Conservation (phyloP, 768 basidiomycete species). For the Tricholoma saponaceum region DNA sequence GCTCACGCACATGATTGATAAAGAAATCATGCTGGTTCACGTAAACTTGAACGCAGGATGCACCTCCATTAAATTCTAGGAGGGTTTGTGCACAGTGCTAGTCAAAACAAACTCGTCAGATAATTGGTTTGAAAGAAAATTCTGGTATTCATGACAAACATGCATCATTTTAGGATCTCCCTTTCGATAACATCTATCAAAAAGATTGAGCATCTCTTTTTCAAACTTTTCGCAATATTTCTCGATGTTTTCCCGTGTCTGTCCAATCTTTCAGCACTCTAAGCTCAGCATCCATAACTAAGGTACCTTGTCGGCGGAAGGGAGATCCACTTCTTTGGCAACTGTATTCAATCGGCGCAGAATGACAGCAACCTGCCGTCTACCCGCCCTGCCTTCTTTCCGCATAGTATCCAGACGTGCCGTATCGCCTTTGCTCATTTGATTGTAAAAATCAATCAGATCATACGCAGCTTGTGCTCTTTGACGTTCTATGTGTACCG, state of each 20-base stretch:
- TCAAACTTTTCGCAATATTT: constrained; percentile 99
- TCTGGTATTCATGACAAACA: constrained; percentile 38
- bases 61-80: constrained; percentile 95
- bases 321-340: constrained; percentile 90
- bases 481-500: constrained; percentile 86
- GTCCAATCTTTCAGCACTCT: neutral
- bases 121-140: neutral
- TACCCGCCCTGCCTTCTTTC: constrained; percentile 86
- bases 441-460: constrained; percentile 90
- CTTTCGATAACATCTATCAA: constrained; percentile 93
- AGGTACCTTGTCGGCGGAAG: constrained; percentile 73
- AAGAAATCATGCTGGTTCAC: constrained; percentile 99
- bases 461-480: constrained; percentile 93
- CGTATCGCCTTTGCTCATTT: constrained; percentile 82
- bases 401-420: constrained; percentile 67
- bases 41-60: constrained; percentile 96
- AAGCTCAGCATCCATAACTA: neutral
- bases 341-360: constrained; percentile 81
- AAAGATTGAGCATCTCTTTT: constrained; percentile 95
- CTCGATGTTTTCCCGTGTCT: constrained; percentile 92
- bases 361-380: constrained; percentile 84
- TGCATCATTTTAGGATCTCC: constrained; percentile 99
- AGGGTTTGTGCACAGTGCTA: constrained; percentile 97
- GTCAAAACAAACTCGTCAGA: neutral
- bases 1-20: constrained; percentile 84